Base-by-base conservation (phyloP, 2,329 filamentous ascomycete genomes). In the Pseudogymnoascus verrucosus region DNA sequence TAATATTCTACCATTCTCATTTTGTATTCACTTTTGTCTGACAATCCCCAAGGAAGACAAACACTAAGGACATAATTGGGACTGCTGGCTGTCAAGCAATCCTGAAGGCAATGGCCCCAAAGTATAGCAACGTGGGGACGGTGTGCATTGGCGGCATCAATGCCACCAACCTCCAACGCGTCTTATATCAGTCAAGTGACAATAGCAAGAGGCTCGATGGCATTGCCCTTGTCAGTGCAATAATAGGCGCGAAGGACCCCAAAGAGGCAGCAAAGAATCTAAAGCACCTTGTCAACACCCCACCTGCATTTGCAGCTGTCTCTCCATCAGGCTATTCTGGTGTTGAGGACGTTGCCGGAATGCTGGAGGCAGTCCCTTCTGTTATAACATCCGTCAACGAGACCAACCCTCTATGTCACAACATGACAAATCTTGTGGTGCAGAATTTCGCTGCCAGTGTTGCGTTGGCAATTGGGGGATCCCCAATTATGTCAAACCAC, bases 391-490 rank as follows among this genome's bases (percentile, higher is more conserved):
- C 80, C 5, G 82, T 96, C 59, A 84, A 84, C 4, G 74, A 79
- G 2, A 87, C 84, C 64, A 63, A 47, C 4, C 92, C 93, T 0
- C 81, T 98, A 21, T 89, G 89, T 61, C 93, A 98, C 77, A 97
- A 96, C 77, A 98, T 98, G 91, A 98, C 95, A 62, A 98, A 98
- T 74, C 82, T 93, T 62, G 93, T 98, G 0, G 93, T 97, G 21
- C 92, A 96, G 72, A 96, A 97, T 77, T 90, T 98, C 71, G 90
- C 93, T 14, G 93, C 95, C 62, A 97, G 96, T 72, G 88, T 97
- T 2, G 91, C 91, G 40, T 82, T 97, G 14, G 85, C 89, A 36
- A 82, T 96, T 62, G 93, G 93, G 37, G 89, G 90, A 11, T 95
- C 89, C 19, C 93, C 93, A 40, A 97, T 97, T 75, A 98, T 98